Conservation (phyloP, 176 grass and related monocot genomes). For the Microstegium vimineum region DNA sequence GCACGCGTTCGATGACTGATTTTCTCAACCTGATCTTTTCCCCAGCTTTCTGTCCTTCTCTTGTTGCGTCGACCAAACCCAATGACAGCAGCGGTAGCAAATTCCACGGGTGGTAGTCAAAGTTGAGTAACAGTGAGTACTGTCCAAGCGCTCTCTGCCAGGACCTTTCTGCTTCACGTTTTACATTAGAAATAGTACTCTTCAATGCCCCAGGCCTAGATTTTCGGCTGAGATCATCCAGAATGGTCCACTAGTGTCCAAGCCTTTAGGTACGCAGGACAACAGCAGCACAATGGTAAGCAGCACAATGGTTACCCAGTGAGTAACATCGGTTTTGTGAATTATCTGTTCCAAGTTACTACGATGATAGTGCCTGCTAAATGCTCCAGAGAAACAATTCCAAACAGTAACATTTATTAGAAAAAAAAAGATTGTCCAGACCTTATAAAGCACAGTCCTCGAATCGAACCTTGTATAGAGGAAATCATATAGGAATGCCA, state of each 20-base stretch:
- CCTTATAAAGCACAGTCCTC: accelerated
- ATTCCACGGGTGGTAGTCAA: conserved; percentile 9
- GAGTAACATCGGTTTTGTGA: not conserved
- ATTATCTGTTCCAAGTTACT: not conserved
- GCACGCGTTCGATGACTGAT: not conserved
- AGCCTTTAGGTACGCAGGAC: no score
- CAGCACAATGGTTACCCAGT: not conserved
- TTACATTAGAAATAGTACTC: not conserved
- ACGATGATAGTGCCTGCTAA: conserved; percentile 1
- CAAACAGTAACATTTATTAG: not conserved
- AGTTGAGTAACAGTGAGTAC: conserved; percentile 1
- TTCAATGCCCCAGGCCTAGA: accelerated
- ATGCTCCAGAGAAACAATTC: not conserved
- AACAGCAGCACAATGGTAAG: not conserved
- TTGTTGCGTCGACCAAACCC: not conserved
- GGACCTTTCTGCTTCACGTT: not conserved
- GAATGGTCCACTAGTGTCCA: not conserved
- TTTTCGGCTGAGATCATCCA: not conserved
- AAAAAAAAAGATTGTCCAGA: not conserved
- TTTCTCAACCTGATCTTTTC: not conserved
- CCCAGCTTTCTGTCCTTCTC: not conserved
- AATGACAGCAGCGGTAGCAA: not conserved
- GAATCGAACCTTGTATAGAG: not conserved
- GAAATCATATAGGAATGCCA: conserved; percentile 26
- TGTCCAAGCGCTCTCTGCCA: not conserved